These are phyloP conservation scores for Fusarium sp. DNA, from an alignment of 2,329 filamentous ascomycete species.

Conservation along the genomic window DNA sequence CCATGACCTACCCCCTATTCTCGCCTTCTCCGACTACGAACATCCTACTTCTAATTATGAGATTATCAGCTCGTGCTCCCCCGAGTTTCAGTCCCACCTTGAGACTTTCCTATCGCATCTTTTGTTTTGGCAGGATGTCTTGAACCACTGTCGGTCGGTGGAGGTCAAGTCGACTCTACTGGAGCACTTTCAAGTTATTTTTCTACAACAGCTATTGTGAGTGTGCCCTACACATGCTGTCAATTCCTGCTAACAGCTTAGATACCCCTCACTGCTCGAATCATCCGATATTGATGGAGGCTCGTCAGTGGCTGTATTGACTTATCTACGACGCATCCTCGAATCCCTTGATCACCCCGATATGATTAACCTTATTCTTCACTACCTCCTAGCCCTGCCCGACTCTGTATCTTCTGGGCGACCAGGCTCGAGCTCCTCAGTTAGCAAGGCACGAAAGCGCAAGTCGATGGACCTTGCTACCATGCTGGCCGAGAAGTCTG, in stretches of 20 bases:
- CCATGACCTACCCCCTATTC: constrained; percentile 81
- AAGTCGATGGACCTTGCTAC: constrained; percentile 91
- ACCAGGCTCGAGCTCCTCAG: constrained; percentile 59
- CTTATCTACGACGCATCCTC: constrained; percentile 90
- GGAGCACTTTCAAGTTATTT: constrained; percentile 97
- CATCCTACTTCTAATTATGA: constrained; percentile 77
- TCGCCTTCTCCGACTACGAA: constrained; percentile 90
- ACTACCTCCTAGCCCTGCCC: constrained; percentile 88
- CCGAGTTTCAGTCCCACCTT: constrained; percentile 85
- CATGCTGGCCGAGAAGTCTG: constrained; percentile 80
- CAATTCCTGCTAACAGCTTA: constrained; percentile 49
- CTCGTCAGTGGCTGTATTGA: constrained; percentile 94
- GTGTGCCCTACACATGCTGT: constrained; percentile 44
- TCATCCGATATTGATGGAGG: constrained; percentile 97
- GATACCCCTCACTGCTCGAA: constrained; percentile 94
- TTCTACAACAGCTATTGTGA: constrained; percentile 91
- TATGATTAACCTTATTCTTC: constrained; percentile 92
- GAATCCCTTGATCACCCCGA: constrained; percentile 94
- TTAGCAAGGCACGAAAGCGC: constrained; percentile 80
- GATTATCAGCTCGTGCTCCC: constrained; percentile 78
- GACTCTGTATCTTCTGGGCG: constrained; percentile 58
- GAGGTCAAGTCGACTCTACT: constrained; percentile 94
- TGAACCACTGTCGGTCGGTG: constrained; percentile 92
- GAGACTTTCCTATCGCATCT: constrained; percentile 95
- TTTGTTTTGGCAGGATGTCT: constrained; percentile 96